These are phyloP conservation scores for Talaromyces sp. DNA, from an alignment of 2,329 filamentous ascomycete genomes.

Conservation along the genomic window DNA sequence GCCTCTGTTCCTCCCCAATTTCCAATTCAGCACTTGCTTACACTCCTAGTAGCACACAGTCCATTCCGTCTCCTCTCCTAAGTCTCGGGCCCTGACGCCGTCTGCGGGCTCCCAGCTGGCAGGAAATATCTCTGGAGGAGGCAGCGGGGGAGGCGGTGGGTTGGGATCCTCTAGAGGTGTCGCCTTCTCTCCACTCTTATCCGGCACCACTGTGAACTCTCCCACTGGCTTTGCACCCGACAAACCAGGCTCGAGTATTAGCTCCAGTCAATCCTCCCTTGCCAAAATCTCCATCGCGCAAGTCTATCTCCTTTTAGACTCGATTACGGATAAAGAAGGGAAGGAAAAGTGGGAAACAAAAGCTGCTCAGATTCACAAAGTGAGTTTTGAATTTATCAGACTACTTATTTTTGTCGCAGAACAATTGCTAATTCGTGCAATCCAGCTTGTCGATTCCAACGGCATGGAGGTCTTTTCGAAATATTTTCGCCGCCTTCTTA, in stretches of 20 bases:
- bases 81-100: constrained; percentile 51
- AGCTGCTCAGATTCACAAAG: constrained; percentile 86
- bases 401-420: not conserved
- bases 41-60: constrained; percentile 48
- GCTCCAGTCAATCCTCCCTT: constrained; percentile 57
- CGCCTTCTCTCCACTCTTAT: constrained; percentile 57
- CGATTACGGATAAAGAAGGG: constrained; percentile 90
- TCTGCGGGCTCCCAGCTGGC: constrained; percentile 53
- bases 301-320: constrained; percentile 88
- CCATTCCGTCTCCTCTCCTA: constrained; percentile 52
- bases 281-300: constrained; percentile 94
- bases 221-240: constrained; percentile 49
- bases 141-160: constrained; percentile 47
- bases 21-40: constrained; percentile 45
- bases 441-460: constrained; percentile 88
- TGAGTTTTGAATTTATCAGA: constrained; percentile 38
- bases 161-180: constrained; percentile 53
- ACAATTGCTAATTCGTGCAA: not conserved
- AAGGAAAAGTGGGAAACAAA: constrained; percentile 88
- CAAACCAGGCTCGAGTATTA: constrained; percentile 40
- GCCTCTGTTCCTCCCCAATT: not conserved
- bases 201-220: constrained; percentile 50
- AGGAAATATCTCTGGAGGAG: constrained; percentile 47
- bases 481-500: constrained; percentile 89
- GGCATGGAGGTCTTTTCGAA: constrained; percentile 98